Percentiles rank a stretch among this genome's conserved stretches.
Evolutionary conservation across 1,284 basidiomycete species (phyloP).

Genomic region (Tilletiopsis washingtonensis): DNA sequence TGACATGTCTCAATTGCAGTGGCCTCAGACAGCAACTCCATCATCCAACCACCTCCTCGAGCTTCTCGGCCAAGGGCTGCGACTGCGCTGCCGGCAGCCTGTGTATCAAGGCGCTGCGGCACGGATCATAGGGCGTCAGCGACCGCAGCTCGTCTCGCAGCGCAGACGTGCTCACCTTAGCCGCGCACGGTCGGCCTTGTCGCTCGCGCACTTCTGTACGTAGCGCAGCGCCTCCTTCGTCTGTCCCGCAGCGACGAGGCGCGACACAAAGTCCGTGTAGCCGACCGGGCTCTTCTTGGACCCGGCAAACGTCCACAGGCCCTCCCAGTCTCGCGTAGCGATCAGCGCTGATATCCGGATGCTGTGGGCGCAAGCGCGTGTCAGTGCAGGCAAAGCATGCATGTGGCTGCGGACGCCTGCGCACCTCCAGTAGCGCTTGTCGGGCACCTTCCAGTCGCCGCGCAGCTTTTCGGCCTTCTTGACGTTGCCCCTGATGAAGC

Average conservation of each 20-base stretch:
- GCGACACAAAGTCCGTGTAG: conserved; percentile 52
- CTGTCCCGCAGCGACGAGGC: conserved; percentile 30
- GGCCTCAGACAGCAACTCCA: too few relatives aligned
- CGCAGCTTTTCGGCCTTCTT: conserved; percentile 40
- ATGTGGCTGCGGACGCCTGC: too few relatives aligned
- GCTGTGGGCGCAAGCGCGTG: too few relatives aligned
- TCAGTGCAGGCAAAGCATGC: too few relatives aligned
- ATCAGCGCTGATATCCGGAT: conserved; percentile 26
- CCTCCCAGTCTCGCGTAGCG: conserved; percentile 26
- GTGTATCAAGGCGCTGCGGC: not conserved
- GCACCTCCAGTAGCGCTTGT: conserved; percentile 33
- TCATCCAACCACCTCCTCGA: too few relatives aligned
- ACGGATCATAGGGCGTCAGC: too few relatives aligned
- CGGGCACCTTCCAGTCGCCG: conserved; percentile 39
- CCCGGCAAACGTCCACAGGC: conserved; percentile 27
- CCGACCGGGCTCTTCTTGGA: conserved; percentile 63
- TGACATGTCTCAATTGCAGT: too few relatives aligned
- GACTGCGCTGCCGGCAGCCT: not conserved
- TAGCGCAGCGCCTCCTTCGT: conserved; percentile 32
- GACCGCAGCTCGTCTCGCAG: too few relatives aligned
- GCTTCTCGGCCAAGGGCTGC: not conserved
- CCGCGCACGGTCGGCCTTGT: conserved; percentile 22
- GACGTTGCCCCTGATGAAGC: conserved; percentile 27
- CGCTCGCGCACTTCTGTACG: conserved; percentile 20
- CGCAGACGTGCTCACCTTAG: conserved; percentile 6